phyloP scores from a whole-genome alignment of 2,329 filamentous ascomycete genomes.

The Ascochyta viciae-villosae region DNA sequence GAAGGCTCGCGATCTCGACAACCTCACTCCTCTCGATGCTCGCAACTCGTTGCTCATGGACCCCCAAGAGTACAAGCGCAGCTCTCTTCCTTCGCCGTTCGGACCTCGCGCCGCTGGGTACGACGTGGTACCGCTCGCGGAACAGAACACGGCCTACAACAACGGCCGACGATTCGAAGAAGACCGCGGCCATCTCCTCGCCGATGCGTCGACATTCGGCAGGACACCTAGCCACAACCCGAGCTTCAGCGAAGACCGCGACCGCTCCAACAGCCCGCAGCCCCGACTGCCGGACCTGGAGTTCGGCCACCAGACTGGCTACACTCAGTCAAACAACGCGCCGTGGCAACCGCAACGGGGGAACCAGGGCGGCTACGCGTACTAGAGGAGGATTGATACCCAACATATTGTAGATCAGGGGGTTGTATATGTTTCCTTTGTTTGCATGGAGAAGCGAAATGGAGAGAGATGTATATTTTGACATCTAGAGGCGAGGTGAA shows the following conservation, averaged over 20 bases:
- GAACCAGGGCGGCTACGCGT: slow-evolving; percentile 33
- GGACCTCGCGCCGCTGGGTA: slow-evolving; percentile 42
- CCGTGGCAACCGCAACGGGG: slow-evolving; percentile 38
- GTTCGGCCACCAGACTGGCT: slow-evolving; percentile 30
- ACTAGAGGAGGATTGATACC: slow-evolving; percentile 29
- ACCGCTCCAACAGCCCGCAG: slow-evolving; percentile 35
- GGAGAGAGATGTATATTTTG: not conserved
- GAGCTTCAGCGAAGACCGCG: slow-evolving; percentile 31
- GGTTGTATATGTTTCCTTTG: slow-evolving; percentile 18
- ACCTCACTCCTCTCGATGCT: slow-evolving; percentile 84
- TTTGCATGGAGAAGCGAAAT: slow-evolving; percentile 13
- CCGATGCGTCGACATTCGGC: slow-evolving; percentile 45
- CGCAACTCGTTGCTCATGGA: slow-evolving; percentile 85
- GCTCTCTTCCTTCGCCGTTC: slow-evolving; percentile 39
- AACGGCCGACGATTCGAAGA: slow-evolving; percentile 34
- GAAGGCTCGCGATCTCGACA: slow-evolving; percentile 79
- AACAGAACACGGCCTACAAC: slow-evolving; percentile 43
- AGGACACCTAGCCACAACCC: slow-evolving; percentile 31
- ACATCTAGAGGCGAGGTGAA: slow-evolving; percentile 13
- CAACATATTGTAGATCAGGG: slow-evolving; percentile 8
- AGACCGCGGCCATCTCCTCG: slow-evolving; percentile 42
- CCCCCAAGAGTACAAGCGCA: slow-evolving; percentile 56
- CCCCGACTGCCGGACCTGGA: slow-evolving; percentile 43
- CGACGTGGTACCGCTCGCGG: slow-evolving; percentile 47
- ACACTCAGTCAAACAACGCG: slow-evolving; percentile 23